Evolutionary conservation across 2,329 filamentous ascomycete genomes (phyloP), one percentile per base, ranked within the genome.

Genomic region (Aspergillus tanneri): DNA sequence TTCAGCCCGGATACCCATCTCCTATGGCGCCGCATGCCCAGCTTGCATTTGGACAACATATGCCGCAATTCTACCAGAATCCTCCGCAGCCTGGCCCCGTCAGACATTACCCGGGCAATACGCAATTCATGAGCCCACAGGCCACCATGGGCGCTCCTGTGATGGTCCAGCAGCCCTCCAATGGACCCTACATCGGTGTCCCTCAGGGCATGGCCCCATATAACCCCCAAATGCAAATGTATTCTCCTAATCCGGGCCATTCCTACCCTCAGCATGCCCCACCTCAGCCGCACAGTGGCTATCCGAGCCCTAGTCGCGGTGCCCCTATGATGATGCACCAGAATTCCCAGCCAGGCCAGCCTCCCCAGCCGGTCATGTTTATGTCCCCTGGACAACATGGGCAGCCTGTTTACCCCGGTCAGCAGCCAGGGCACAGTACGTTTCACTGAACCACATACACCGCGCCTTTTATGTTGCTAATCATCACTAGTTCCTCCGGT

Each of bases 241-340:
- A 93, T 67, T 86, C 89, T 16, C 83, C 83, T n/a, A 84, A 81
- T 64, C 66, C 88, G 73, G 72, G 88, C 75, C 79, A 90, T 81
- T 77, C 85, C 70, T 83, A 83, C 54, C 78, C 79, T 27, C 77
- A 77, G 35, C 76, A 77, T 59, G 71, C 69, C 16, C 70, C 76
- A 53, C 73, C 74, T 30, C 75, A 78, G 47, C 75, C 76, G 46
- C 82, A 86, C 16, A 87, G 82, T 35, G 89, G 90, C 12, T 96
- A 88, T 63, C 88, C 90, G n/a, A 96, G 92, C 65, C 92, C 92
- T 1, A 85, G 89, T 47, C 83, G 90, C 39, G 84, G 85, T 16
- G 89, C 93, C 10, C 86, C 89, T 2, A 90, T 95, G 85, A 97
- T 97, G 92, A 88, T 86, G 62, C 91, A 91, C 57, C 90, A 96